Percentiles rank a stretch among this genome's conserved stretches.
Evolutionary conservation across 805 yeast genomes (phyloP).

Genomic region (Hanseniaspora lindneri): DNA sequence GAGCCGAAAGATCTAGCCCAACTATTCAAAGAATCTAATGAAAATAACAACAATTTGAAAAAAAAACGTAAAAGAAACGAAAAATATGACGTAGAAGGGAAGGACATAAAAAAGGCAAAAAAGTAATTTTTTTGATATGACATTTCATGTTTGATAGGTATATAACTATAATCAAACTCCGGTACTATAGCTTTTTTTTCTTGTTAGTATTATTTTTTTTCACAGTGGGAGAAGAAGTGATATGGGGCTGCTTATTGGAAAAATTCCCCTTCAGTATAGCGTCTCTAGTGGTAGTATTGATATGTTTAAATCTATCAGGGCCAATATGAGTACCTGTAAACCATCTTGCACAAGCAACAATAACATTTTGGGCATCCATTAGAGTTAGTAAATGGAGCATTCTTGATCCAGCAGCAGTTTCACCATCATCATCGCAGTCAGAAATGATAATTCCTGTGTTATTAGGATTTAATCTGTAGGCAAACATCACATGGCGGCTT

Average conservation of each 20-base stretch:
- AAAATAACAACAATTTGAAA: conserved; percentile 2
- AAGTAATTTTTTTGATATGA: not conserved
- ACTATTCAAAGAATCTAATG: conserved; percentile 11
- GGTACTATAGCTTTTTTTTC: not conserved
- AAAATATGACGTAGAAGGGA: too few species aligned
- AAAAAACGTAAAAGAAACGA: conserved; percentile 6
- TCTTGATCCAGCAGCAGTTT: conserved; percentile 87
- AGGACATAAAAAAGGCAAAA: not conserved
- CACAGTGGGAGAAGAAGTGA: too few species aligned
- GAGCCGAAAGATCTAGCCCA: conserved; percentile 6
- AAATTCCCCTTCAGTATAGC: conserved; percentile 58
- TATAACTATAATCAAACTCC: not conserved
- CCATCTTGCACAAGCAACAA: conserved; percentile 80
- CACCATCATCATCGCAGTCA: conserved; percentile 96
- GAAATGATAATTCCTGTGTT: conserved; percentile 45
- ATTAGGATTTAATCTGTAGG: conserved; percentile 58
- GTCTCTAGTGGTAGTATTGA: conserved; percentile 77
- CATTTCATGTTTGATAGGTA: not conserved
- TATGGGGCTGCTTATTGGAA: not conserved
- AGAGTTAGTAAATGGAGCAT: conserved; percentile 64
- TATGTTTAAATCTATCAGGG: conserved; percentile 88
- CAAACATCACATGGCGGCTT: conserved; percentile 73
- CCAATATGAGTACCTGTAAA: conserved; percentile 87
- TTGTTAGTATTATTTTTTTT: not conserved
- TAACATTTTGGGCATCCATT: conserved; percentile 72